phyloP scores from a whole-genome alignment of 257 asterid genomes.

The Solanum medicagineum region DNA sequence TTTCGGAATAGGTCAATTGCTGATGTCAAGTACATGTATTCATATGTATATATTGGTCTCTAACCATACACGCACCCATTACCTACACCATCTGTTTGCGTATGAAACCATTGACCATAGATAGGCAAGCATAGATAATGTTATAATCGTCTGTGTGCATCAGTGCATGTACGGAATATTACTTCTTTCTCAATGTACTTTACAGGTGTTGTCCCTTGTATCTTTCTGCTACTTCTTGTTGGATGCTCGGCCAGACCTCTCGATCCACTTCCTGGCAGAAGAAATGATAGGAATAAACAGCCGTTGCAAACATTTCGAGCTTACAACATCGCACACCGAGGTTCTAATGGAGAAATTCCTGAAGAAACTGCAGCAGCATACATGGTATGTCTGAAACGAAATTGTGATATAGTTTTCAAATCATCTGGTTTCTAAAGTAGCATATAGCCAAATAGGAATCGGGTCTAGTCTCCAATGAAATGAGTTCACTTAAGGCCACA shows the following conservation, averaged over 20 bases:
- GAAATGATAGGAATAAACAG: constrained; percentile 60
- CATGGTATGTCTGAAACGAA: constrained; percentile 28
- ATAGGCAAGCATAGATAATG: neutral
- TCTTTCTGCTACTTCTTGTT: constrained; percentile 51
- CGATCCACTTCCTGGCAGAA: constrained; percentile 84
- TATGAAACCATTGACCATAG: neutral
- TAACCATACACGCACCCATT: neutral
- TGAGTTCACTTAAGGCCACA: neutral
- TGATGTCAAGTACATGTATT: neutral
- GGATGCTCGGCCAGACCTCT: constrained; percentile 74
- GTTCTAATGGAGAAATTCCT: constrained; percentile 94
- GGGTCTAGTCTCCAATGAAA: neutral
- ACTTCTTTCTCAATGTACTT: constrained; percentile 2
- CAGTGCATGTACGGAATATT: neutral
- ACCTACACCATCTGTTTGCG: neutral
- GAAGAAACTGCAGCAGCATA: constrained; percentile 89
- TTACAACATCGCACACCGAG: constrained; percentile 91
- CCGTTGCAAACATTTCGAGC: constrained; percentile 88
- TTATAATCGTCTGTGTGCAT: neutral
- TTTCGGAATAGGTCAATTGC: neutral
- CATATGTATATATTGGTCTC: neutral
- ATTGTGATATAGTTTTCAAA: neutral
- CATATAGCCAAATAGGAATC: neutral
- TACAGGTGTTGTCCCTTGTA: constrained; percentile 49
- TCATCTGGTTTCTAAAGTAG: neutral